Evolutionary conservation across 345 rosid species (phyloP).

Genomic region (Zanthoxylum bungeanum): DNA sequence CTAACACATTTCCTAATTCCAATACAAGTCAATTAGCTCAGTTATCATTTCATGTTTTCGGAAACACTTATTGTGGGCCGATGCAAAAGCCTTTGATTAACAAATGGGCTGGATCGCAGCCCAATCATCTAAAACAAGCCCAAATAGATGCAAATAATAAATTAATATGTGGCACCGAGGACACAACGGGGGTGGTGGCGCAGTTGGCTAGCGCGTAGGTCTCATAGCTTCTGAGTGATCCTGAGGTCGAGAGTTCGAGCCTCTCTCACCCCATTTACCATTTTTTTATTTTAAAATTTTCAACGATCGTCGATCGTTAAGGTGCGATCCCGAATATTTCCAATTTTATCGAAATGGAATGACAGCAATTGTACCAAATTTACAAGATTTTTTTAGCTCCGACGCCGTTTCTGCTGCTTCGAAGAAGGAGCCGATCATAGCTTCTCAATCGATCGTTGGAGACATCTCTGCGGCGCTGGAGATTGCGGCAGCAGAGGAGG

Average conservation of each 20-base stretch:
- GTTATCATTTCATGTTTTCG: too few species aligned
- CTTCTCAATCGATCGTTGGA: conserved; percentile 47
- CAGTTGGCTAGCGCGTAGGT: conserved; percentile 99
- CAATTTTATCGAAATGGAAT: conserved; percentile 20
- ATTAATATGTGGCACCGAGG: too few species aligned
- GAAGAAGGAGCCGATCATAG: conserved; percentile 34
- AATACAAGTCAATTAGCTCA: background rate
- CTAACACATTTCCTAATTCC: too few species aligned
- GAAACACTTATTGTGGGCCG: background rate
- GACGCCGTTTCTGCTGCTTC: conserved; percentile 36
- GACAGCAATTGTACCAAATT: conserved; percentile 7
- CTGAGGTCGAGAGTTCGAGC: conserved; percentile 98
- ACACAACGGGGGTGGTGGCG: conserved; percentile 98
- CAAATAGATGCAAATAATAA: too few species aligned
- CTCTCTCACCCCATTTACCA: conserved; percentile 73
- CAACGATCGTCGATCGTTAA: too few species aligned
- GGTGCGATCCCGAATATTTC: conserved; percentile 56
- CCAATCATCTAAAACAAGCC: too few species aligned
- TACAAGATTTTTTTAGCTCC: conserved; percentile 34
- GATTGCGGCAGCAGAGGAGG: conserved; percentile 24
- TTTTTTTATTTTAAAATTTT: background rate
- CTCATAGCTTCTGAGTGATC: conserved; percentile 90
- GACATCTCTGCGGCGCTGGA: conserved; percentile 37
- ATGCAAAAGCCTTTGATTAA: background rate
- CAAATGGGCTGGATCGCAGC: too few species aligned